phyloP scores from a whole-genome alignment of 148 eudicot species.

The Heliamphora exappendiculata region DNA sequence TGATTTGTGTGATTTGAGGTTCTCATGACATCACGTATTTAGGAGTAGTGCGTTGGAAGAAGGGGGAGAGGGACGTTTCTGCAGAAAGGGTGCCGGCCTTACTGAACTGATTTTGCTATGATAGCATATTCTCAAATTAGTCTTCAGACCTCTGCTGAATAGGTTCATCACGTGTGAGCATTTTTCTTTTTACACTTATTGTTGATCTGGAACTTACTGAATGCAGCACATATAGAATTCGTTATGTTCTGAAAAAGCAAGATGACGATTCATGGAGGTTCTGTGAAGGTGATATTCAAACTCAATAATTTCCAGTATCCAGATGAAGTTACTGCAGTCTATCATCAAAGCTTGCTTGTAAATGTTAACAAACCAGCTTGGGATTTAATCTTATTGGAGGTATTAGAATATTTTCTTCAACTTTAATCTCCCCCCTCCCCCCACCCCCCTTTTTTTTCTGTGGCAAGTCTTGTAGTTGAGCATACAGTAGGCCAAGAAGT shows the following conservation, averaged over 20 bases:
- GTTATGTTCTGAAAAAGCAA: slow-evolving; percentile 61
- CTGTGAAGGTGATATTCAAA: slow-evolving; percentile 58
- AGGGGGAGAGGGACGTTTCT: too few species aligned
- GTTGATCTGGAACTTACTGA: slow-evolving; percentile 1
- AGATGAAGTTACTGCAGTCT: background rate
- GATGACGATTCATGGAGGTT: slow-evolving; percentile 86
- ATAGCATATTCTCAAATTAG: background rate
- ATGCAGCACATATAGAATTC: slow-evolving; percentile 77
- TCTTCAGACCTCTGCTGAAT: background rate
- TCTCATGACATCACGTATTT: too few species aligned
- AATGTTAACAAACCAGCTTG: slow-evolving; percentile 11
- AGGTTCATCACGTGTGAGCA: background rate
- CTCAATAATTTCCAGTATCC: slow-evolving; percentile 25
- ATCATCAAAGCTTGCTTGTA: slow-evolving; percentile 13
- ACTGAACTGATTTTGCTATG: too few species aligned
- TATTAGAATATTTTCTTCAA: background rate
- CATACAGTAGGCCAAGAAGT: background rate
- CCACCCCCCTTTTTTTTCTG: background rate
- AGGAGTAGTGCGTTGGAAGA: too few species aligned
- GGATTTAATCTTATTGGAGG: slow-evolving; percentile 6
- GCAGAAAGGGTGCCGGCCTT: too few species aligned
- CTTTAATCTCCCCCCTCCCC: background rate
- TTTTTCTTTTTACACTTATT: background rate
- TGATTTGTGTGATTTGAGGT: too few species aligned
- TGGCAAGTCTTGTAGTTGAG: background rate